Conservation (phyloP, 345 rosid genomes). For the Fremontodendron californicum region DNA sequence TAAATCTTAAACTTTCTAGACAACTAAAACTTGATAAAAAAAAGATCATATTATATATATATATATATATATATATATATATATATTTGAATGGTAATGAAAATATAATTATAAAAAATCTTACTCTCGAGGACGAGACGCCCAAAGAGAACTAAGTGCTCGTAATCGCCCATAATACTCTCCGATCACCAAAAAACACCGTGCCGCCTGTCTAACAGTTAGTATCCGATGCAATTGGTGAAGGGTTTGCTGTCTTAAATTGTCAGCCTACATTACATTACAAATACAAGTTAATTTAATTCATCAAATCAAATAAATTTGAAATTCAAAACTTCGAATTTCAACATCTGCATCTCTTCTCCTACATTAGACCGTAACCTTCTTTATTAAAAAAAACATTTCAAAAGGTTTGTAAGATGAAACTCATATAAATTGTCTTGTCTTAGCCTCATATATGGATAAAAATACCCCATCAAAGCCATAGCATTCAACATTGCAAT, state of each 20-base stretch:
- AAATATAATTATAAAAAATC: background rate
- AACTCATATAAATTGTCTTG: no score
- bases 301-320: background rate
- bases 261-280: conserved; percentile 59
- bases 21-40: no score
- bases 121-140: conserved; percentile 91
- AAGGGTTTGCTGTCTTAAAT: conserved; percentile 89
- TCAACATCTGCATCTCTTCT: no score
- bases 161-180: conserved; percentile 78
- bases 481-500: conserved; percentile 22
- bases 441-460: no score
- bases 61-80: background rate
- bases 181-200: conserved; percentile 85
- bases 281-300: conserved; percentile 7
- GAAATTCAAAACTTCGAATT: no score
- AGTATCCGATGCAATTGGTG: conserved; percentile 76
- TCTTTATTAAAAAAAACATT: no score
- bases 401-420: no score
- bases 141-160: conserved; percentile 86
- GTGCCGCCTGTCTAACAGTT: conserved; percentile 78
- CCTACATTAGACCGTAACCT: no score
- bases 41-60: no score
- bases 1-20: no score
- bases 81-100: background rate
- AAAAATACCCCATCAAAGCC: conserved; percentile 32